Base-by-base conservation (phyloP, 2,329 filamentous ascomycete genomes). In the Paraphoma chrysanthemicola region DNA sequence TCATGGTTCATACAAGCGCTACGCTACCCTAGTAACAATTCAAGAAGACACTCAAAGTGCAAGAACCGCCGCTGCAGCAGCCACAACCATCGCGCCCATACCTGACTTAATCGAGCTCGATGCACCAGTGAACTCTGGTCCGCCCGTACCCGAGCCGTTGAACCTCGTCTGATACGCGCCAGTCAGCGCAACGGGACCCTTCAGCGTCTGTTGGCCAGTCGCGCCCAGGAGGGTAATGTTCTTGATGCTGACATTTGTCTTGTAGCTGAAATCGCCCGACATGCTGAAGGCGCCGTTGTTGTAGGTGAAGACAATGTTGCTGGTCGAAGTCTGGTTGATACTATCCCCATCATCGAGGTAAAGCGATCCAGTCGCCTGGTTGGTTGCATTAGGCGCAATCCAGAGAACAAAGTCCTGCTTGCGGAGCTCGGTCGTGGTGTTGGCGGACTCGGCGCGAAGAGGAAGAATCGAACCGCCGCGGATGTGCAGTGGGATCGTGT, bases 291-390 rank as follows among this genome's bases (percentile, higher is more conserved):
- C 71, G 33, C 85, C 84, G 9, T 83, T 75, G 50, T 81, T 77
- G 69, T 88, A 93, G 12, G 73, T 67, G 65, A 93, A 90, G 9
- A 77, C 76, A 48, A 92, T 82, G 49, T 84, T 77, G 2, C 83
- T 86, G 10, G 82, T 86, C 0, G 70, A 76, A 5, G 77, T 63
- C 73, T 90, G 90, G 57, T 85, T 78, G 49, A 93, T 63, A 12
- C 84, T 87, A 48, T 87, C 86, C 2, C 91, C 91, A 56, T 95
- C 91, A 62, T 95, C 91, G 2, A 94, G 77, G 71, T 93, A 94
- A 48, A 95, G 79, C 46, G 81, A 80, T 0, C 92, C 92, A 0
- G 71, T 70, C 0, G 91, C 91, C n/a, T 80, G 84, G 4, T 88
- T 88, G 38, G 88, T 80, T 1, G 73, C 68, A 8, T 85, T 86